These are phyloP conservation scores for maize (Zea mays) DNA, from an alignment of 176 grass and related monocot genomes.

Conservation along the genomic window DNA sequence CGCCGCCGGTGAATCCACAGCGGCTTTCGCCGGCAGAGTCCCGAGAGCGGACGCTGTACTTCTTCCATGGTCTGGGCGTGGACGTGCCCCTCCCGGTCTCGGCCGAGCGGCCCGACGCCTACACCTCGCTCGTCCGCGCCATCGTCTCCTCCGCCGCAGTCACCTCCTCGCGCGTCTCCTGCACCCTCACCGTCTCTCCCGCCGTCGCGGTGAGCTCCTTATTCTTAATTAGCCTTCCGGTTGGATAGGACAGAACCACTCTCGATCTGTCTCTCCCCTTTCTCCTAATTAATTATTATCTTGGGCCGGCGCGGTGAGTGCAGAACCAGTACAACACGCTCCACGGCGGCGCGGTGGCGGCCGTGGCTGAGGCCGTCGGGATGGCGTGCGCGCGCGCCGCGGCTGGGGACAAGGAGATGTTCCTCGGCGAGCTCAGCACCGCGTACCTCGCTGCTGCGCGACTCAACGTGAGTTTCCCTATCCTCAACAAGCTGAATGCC, in stretches of 20 bases:
- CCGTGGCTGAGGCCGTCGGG: constrained; percentile 50
- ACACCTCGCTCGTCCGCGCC: constrained; percentile 39
- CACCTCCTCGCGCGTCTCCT: constrained; percentile 38
- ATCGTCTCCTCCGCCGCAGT: constrained; percentile 34
- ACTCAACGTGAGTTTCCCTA: constrained; percentile 38
- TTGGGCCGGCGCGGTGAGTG: background rate
- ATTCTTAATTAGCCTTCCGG: background rate
- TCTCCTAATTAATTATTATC: background rate
- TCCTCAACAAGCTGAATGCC: background rate
- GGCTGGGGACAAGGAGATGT: constrained; percentile 49
- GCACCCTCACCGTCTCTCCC: constrained; percentile 43
- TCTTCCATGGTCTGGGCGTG: constrained; percentile 9
- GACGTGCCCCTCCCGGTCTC: constrained; percentile 28
- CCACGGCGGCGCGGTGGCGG: constrained; percentile 57
- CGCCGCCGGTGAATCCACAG: background rate
- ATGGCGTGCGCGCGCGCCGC: constrained; percentile 47
- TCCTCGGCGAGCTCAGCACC: constrained; percentile 62
- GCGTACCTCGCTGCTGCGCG: constrained; percentile 49
- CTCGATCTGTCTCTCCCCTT: background rate
- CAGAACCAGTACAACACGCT: constrained; percentile 56
- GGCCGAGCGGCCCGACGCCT: constrained; percentile 38
- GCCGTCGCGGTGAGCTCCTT: constrained; percentile 24
- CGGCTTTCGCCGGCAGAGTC: constrained; percentile 26
- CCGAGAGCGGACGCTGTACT: background rate
- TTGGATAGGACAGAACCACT: background rate